These are phyloP conservation scores for Podospora didyma DNA, from an alignment of 495 filamentous ascomycete genomes.

Conservation along the genomic window DNA sequence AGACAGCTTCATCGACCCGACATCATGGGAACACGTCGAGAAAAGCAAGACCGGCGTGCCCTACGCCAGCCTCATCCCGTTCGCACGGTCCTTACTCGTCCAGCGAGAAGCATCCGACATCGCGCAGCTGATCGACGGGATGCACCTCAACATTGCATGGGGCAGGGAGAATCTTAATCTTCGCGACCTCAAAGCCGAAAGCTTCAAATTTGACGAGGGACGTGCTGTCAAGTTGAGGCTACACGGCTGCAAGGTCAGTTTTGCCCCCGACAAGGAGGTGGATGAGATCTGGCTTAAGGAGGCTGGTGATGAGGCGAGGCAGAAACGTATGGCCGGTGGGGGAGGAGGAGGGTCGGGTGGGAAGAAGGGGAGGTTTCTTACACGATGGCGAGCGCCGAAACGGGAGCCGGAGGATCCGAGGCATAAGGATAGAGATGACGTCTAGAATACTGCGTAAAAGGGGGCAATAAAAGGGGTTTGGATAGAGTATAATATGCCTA, in stretches of 20 bases:
- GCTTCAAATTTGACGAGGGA: not conserved
- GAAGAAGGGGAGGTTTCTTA: too few relatives aligned
- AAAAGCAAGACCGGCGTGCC: conserved; percentile 3
- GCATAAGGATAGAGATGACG: too few relatives aligned
- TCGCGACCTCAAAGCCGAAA: too few relatives aligned
- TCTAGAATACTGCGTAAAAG: too few relatives aligned
- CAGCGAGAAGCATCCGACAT: conserved; percentile 1
- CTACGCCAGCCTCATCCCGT: conserved; percentile 1
- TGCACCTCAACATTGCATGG: conserved; percentile 4
- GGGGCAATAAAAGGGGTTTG: too few relatives aligned
- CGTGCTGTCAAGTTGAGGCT: not conserved
- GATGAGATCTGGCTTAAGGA: conserved; percentile 1
- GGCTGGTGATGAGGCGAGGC: not conserved
- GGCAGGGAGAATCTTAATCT: conserved; percentile 2
- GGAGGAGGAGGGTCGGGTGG: too few relatives aligned
- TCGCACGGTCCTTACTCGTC: conserved; percentile 6
- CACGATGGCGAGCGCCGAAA: too few relatives aligned
- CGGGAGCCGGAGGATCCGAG: too few relatives aligned
- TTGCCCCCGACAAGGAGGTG: not conserved
- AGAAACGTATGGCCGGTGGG: too few relatives aligned
- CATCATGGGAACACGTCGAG: not conserved
- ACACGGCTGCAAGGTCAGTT: not conserved
- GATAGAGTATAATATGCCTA: too few relatives aligned
- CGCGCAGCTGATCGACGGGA: conserved; percentile 5
- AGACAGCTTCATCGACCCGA: conserved; percentile 7